phyloP scores from a whole-genome alignment of 768 basidiomycete species.

The Termitomyces sp. region DNA sequence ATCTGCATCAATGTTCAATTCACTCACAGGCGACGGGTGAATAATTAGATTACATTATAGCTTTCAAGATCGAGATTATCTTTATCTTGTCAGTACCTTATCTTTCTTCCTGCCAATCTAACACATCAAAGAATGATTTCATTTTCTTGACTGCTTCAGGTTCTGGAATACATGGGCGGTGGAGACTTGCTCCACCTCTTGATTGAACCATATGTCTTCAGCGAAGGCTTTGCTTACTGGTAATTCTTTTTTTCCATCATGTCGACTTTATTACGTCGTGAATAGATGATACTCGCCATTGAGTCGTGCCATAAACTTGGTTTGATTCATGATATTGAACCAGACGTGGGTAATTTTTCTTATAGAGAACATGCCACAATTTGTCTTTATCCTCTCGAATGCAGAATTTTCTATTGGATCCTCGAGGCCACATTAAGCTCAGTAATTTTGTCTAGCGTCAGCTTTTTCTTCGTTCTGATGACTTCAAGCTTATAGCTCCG shows the following conservation, averaged over 20 bases:
- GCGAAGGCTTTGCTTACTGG: constrained; percentile 84
- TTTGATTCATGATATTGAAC: constrained; percentile 97
- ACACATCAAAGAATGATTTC: constrained; percentile 23
- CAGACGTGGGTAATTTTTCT: constrained; percentile 55
- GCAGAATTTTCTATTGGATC: constrained; percentile 94
- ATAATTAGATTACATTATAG: constrained; percentile 91
- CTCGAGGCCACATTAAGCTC: constrained; percentile 88
- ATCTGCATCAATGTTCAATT: constrained; percentile 77
- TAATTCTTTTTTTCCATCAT: constrained; percentile 10
- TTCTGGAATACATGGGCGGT: constrained; percentile 94
- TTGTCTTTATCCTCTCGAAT: constrained; percentile 11
- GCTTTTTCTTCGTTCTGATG: constrained; percentile 22
- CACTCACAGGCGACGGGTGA: constrained; percentile 80
- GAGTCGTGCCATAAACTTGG: constrained; percentile 92
- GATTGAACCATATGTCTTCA: constrained; percentile 87
- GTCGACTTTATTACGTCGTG: constrained; percentile 11
- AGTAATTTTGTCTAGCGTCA: constrained; percentile 93
- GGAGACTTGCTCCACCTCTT: constrained; percentile 94
- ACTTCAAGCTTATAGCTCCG: background rate
- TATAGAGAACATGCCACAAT: constrained; percentile 14
- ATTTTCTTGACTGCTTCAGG: constrained; percentile 49
- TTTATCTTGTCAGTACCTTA: constrained; percentile 79
- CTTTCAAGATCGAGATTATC: constrained; percentile 92
- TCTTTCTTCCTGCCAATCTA: constrained; percentile 23
- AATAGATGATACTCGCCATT: constrained; percentile 89